These are phyloP conservation scores for Beauveria pseudobassiana DNA, from an alignment of 2,329 filamentous ascomycete species.

Conservation along the genomic window DNA sequence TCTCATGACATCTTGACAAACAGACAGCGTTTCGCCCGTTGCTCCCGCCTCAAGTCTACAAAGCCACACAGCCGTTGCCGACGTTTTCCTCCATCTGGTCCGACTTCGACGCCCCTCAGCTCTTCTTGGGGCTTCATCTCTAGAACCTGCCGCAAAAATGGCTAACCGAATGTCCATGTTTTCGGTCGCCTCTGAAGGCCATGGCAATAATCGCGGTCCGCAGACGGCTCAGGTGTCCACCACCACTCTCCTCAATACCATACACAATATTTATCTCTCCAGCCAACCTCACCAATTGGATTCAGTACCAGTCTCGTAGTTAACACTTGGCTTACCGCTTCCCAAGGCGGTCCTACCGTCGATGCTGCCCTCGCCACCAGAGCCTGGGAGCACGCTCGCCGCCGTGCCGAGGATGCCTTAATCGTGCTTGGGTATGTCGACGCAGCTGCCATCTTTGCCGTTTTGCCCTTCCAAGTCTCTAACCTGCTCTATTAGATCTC, in stretches of 20 bases:
- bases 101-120: constrained; percentile 24
- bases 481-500: constrained; percentile 50
- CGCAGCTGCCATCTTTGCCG: constrained; percentile 9
- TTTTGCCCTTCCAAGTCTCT: constrained; percentile 1
- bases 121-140: constrained; percentile 25
- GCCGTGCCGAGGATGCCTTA: constrained; percentile 91
- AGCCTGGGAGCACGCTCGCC: constrained; percentile 93
- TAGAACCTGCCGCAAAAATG: constrained; percentile 34
- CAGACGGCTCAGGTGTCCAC: constrained; percentile 79
- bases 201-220: constrained; percentile 51
- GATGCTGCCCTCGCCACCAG: constrained; percentile 70
- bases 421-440: constrained; percentile 71
- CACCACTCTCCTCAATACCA: constrained; percentile 82
- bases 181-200: constrained; percentile 57
- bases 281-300: constrained; percentile 81
- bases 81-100: neutral
- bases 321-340: constrained; percentile 88
- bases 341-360: constrained; percentile 63
- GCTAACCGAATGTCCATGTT: constrained; percentile 62
- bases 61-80: neutral
- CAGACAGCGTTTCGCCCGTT: neutral
- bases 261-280: constrained; percentile 82
- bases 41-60: neutral
- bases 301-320: constrained; percentile 86
- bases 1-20: neutral